Conservation (phyloP, 345 rosid species). For the Pelargonium nanum region DNA sequence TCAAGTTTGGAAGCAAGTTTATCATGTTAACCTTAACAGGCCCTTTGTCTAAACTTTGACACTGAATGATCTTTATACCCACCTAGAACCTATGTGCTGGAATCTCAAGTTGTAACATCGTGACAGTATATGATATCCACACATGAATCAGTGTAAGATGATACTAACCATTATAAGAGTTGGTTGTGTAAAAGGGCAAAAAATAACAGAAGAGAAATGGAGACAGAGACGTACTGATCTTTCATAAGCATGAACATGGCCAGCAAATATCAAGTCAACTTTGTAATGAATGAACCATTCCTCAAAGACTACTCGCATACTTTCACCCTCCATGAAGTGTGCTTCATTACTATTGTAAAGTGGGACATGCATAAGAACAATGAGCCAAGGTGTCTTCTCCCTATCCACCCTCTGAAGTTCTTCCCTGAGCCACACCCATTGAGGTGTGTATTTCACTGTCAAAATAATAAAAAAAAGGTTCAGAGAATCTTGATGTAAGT, state of each 20-base stretch:
- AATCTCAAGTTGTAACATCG: no score
- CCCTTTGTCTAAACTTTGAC: neutral
- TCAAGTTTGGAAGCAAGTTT: neutral
- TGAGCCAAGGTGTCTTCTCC: conserved; percentile 88
- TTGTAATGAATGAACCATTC: conserved; percentile 48
- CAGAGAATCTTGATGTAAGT: conserved; percentile 4
- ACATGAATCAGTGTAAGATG: no score
- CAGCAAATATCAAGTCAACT: conserved; percentile 81
- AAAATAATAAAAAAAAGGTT: no score
- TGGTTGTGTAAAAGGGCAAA: neutral
- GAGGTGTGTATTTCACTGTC: conserved; percentile 78
- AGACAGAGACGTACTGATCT: conserved; percentile 52
- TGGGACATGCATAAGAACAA: conserved; percentile 79
- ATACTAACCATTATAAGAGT: neutral
- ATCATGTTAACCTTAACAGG: no score
- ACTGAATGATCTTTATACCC: neutral
- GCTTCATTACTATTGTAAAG: conserved; percentile 63
- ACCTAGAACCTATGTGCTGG: neutral
- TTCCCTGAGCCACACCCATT: conserved; percentile 55
- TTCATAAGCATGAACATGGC: conserved; percentile 95
- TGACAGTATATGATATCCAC: neutral
- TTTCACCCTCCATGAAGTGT: conserved; percentile 91
- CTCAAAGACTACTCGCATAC: conserved; percentile 74
- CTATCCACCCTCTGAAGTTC: conserved; percentile 70
- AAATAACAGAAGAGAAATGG: neutral